phyloP scores from a whole-genome alignment of 164 flowering plant species.

The Malania oleifera region DNA sequence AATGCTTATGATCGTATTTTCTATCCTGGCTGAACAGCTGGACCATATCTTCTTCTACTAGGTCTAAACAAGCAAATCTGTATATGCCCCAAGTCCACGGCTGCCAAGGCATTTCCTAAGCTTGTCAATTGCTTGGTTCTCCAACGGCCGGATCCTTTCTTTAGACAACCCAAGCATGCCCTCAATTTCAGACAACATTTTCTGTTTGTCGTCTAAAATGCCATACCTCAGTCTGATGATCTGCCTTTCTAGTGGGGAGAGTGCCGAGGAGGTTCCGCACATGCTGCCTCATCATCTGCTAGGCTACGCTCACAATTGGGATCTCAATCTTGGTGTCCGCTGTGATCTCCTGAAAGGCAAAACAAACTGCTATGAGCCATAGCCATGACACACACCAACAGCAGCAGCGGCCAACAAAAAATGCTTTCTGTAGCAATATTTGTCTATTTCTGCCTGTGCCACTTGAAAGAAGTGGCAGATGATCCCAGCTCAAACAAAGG shows the following conservation, averaged over 20 bases:
- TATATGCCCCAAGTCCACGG: conserved; percentile 57
- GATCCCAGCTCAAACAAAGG: too few relatives aligned
- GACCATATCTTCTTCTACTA: too few relatives aligned
- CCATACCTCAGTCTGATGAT: conserved; percentile 74
- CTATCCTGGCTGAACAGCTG: too few relatives aligned
- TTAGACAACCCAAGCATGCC: conserved; percentile 49
- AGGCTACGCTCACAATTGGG: conserved; percentile 47
- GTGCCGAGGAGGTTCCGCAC: conserved; percentile 49
- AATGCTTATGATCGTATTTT: too few relatives aligned
- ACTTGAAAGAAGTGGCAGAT: too few relatives aligned
- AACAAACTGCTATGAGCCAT: neutral
- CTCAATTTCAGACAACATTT: conserved; percentile 60
- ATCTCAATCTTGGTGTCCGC: conserved; percentile 60
- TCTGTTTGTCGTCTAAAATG: conserved; percentile 43
- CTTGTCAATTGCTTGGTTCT: conserved; percentile 62
- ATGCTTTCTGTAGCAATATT: too few relatives aligned
- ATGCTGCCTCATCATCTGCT: conserved; percentile 77
- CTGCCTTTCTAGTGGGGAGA: conserved; percentile 49
- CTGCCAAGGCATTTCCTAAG: conserved; percentile 49
- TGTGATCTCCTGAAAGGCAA: conserved; percentile 62
- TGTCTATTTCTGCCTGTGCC: too few relatives aligned
- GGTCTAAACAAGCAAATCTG: conserved; percentile 33
- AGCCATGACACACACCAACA: too few relatives aligned
- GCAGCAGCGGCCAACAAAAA: too few relatives aligned
- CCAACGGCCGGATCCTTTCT: conserved; percentile 85